Conservation (phyloP, 306 rosid species). For the Dalbergia cochinchinensis region DNA sequence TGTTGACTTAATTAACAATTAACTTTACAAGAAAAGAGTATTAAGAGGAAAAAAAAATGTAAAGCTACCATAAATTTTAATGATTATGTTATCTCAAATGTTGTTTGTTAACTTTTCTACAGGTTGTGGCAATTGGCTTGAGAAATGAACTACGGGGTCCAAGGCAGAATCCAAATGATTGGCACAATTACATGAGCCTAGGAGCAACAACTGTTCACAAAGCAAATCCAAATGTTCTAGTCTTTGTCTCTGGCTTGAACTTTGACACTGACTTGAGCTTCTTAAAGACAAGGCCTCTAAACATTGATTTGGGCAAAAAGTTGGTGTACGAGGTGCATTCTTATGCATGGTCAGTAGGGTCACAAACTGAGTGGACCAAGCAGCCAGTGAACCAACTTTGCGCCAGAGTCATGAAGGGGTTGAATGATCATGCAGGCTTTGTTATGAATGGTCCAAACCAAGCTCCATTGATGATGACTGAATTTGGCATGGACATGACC, state of each 20-base stretch:
- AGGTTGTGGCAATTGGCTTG: slow-evolving; percentile 55
- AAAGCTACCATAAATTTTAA: too few relatives aligned
- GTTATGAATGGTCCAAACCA: slow-evolving; percentile 27
- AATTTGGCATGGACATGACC: slow-evolving; percentile 45
- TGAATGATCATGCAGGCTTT: slow-evolving; percentile 45
- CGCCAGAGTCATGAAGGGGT: slow-evolving; percentile 12
- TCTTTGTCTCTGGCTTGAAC: slow-evolving; percentile 46
- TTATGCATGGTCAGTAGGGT: slow-evolving; percentile 46
- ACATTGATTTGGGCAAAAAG: slow-evolving; percentile 22
- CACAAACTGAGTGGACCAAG: neutral
- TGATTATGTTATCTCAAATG: too few relatives aligned
- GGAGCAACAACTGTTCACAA: slow-evolving; percentile 44
- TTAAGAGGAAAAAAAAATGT: too few relatives aligned
- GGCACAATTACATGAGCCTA: slow-evolving; percentile 42
- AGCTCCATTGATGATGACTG: slow-evolving; percentile 45
- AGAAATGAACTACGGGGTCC: slow-evolving; percentile 56
- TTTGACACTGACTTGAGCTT: slow-evolving; percentile 49
- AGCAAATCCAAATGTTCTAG: slow-evolving; percentile 44
- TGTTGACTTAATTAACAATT: too few relatives aligned
- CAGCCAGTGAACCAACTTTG: slow-evolving; percentile 48
- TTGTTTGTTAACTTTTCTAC: neutral
- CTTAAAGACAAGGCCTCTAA: slow-evolving; percentile 36
- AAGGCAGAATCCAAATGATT: neutral
- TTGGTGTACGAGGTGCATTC: slow-evolving; percentile 52
- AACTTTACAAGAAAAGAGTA: too few relatives aligned